Conservation (phyloP, 179 eudicot genomes). For the Carnegiea gigantea region DNA sequence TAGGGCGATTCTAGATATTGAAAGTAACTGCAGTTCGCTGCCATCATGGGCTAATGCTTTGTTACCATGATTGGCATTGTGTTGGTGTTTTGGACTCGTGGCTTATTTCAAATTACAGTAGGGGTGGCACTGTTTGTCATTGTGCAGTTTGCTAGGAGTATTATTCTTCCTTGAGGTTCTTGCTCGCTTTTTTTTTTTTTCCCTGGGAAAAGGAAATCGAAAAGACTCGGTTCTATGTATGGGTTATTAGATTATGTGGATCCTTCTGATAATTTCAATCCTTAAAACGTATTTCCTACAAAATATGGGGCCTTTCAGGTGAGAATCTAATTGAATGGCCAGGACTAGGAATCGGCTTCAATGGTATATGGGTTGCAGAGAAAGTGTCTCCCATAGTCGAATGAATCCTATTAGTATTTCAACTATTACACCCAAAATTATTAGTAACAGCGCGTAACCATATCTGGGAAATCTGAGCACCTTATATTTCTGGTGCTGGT, state of each 20-base stretch:
- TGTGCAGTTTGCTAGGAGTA: background rate
- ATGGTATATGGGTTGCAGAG: background rate
- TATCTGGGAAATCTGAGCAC: background rate
- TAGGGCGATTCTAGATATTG: background rate
- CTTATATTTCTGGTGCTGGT: slow-evolving; percentile 10
- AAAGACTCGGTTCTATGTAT: background rate
- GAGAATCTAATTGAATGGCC: background rate
- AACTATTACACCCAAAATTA: background rate
- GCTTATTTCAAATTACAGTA: background rate
- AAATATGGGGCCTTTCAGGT: background rate
- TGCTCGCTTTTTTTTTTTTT: background rate
- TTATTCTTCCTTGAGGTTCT: background rate
- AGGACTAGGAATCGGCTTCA: background rate
- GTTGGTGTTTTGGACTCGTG: background rate
- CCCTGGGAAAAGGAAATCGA: background rate
- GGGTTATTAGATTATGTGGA: background rate
- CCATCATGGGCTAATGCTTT: background rate
- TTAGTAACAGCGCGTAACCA: background rate
- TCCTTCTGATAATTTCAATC: background rate
- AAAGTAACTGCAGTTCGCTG: background rate
- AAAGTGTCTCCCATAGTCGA: background rate
- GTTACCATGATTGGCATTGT: background rate
- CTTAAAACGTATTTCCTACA: background rate
- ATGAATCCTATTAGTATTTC: background rate
- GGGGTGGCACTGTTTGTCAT: background rate